Base-by-base conservation (phyloP, 164 flowering plant genomes). In the Macadamia integrifolia region DNA sequence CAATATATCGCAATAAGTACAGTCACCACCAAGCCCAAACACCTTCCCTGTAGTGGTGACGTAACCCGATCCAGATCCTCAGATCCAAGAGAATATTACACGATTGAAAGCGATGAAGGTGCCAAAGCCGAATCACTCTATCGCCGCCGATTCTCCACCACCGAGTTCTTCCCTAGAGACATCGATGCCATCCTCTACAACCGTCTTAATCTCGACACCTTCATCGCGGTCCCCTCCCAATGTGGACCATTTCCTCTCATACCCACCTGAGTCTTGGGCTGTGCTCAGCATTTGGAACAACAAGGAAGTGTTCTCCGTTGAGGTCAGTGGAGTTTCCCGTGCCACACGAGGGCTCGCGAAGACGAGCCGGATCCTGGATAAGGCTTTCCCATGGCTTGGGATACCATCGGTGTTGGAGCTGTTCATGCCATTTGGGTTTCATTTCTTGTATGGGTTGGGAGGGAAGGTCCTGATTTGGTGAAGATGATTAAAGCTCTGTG, bases 211-310 rank as follows among this genome's bases (percentile, higher is more conserved):
- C 86, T 92, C 6, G 99, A 96, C 32, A 94, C 99, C 5, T 92
- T 85, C 76, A 59, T 94, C 4, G 97, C 99, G n/a, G 82, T 92
- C 0, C 87, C 88, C 0, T 68, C 66, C 74, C 56, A 88, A 91
- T 0, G 3, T 74, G 28, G 86, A 74, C 9, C 6, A 3, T 69
- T 92, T 94, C 71, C 66, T 88, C 14, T 58, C 80, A 3, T 58
- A 76, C 72, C 93, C 88, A 71, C 93, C 97, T 3, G 88, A 84
- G 63, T 89, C 96, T 12, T 94, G 99, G 99, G 93, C 98, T 2
- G 80, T 92, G 2, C 62, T 88, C 8, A 92, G 98, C 71, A 79
- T 87, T 14, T 94, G 99, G 98, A 90, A 92, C 74, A 76, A 82
- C 15, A 85, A 77, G 29, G 99, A 88, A 35, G 88, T 86, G 53